Conservation (phyloP, 805 yeast genomes). For the Candida ortonii region DNA sequence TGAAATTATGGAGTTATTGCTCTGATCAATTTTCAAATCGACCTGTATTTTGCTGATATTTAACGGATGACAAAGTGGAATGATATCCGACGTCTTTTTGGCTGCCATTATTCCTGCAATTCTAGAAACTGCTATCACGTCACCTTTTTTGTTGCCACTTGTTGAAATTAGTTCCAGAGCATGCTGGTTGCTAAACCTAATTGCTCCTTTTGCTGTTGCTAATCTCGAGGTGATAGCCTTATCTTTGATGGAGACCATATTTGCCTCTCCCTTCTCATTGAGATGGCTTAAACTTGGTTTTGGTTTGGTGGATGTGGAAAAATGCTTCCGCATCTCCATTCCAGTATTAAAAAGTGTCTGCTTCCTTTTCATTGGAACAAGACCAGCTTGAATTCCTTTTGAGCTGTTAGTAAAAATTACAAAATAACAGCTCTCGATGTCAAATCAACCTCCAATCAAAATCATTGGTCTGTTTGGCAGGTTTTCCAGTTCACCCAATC, state of each 20-base stretch:
- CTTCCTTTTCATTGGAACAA: no score
- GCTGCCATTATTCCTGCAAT: slow-evolving; percentile 53
- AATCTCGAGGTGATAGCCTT: slow-evolving; percentile 39
- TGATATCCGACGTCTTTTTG: slow-evolving; percentile 43
- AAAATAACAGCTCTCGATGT: background rate
- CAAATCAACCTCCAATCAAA: slow-evolving; percentile 48
- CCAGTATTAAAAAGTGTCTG: no score
- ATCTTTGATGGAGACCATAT: slow-evolving; percentile 47
- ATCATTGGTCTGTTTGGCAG: slow-evolving; percentile 55
- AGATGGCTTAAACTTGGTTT: slow-evolving; percentile 36
- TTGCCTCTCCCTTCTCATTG: slow-evolving; percentile 36
- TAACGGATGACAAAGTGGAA: slow-evolving; percentile 52
- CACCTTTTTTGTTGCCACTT: slow-evolving; percentile 48
- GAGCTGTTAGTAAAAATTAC: slow-evolving; percentile 10
- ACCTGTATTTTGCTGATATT: slow-evolving; percentile 40
- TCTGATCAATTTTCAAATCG: slow-evolving; percentile 26
- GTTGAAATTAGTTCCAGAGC: slow-evolving; percentile 34
- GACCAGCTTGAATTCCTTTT: slow-evolving; percentile 1
- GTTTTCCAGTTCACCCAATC: slow-evolving; percentile 43
- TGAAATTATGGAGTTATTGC: slow-evolving; percentile 27
- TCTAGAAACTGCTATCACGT: slow-evolving; percentile 46
- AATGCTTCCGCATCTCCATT: no score
- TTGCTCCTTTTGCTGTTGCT: slow-evolving; percentile 44
- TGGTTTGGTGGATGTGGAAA: background rate
- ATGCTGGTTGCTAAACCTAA: slow-evolving; percentile 36